These are phyloP conservation scores for Leccinum olivaceopallidum DNA, from an alignment of 768 basidiomycete genomes.

Conservation along the genomic window DNA sequence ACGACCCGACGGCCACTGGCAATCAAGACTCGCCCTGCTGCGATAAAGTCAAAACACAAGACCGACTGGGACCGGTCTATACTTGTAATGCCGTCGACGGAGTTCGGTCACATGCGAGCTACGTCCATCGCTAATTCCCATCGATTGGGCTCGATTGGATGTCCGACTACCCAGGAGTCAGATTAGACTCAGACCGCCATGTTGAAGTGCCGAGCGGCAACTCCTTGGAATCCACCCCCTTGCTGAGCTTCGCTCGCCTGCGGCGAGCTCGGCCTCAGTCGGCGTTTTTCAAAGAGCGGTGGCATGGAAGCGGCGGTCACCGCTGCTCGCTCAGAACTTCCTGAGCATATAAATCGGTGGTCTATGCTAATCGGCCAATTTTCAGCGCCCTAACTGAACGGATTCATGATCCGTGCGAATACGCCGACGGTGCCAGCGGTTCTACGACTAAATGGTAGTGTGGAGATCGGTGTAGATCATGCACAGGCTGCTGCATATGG, in stretches of 20 bases:
- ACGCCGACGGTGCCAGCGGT: neutral
- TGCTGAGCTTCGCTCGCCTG: too few species aligned
- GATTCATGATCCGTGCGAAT: neutral
- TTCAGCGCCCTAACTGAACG: neutral
- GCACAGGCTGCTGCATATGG: neutral
- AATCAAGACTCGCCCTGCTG: too few species aligned
- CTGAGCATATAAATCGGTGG: neutral
- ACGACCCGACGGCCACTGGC: too few species aligned
- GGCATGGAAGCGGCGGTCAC: neutral
- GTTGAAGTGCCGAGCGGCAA: too few species aligned
- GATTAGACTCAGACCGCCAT: too few species aligned
- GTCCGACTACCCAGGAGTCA: too few species aligned
- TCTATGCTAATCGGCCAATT: neutral
- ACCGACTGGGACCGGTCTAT: neutral
- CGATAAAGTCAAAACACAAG: too few species aligned
- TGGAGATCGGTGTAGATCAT: constrained; percentile 4
- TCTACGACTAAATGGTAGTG: neutral
- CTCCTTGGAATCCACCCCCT: too few species aligned
- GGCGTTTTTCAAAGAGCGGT: neutral
- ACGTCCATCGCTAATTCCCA: neutral
- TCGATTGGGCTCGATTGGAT: too few species aligned
- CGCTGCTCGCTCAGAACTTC: neutral
- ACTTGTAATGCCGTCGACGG: neutral
- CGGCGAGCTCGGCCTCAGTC: neutral
- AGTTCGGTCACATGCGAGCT: neutral